Percentiles rank a stretch among this genome's conserved stretches.
Conservation (phyloP, 2,329 filamentous ascomycete species). For the Fragosphaeria purpurea region DNA sequence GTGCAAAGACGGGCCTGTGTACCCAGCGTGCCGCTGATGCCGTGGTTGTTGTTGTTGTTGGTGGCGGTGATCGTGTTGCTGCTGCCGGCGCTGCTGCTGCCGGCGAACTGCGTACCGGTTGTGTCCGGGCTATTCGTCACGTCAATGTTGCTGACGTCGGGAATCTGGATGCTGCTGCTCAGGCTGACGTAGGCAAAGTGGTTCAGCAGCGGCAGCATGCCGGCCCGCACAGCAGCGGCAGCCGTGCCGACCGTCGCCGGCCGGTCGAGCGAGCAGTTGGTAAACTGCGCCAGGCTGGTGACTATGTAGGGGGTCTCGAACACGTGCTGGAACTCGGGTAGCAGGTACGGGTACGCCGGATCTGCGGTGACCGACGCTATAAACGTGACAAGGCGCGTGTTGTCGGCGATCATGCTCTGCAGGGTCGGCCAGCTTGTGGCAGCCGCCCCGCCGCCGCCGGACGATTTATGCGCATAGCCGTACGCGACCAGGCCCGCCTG, state of each 20-base stretch:
- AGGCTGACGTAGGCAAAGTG: slow-evolving; percentile 62
- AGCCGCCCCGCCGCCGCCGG: no score
- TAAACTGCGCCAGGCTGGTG: slow-evolving; percentile 49
- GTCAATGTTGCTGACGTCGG: slow-evolving; percentile 48
- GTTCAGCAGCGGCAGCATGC: slow-evolving; percentile 64
- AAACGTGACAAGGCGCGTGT: slow-evolving; percentile 59
- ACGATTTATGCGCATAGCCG: slow-evolving; percentile 45
- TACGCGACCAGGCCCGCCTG: slow-evolving; percentile 50
- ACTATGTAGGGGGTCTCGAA: slow-evolving; percentile 68
- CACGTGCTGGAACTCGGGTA: slow-evolving; percentile 54
- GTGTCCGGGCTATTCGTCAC: slow-evolving; percentile 57
- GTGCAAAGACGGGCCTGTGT: slow-evolving; percentile 44
- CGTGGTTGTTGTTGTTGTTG: not conserved
- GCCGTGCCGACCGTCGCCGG: slow-evolving; percentile 43
- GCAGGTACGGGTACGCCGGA: slow-evolving; percentile 42
- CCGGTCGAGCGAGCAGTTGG: slow-evolving; percentile 58
- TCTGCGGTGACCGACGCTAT: slow-evolving; percentile 44
- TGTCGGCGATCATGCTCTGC: slow-evolving; percentile 53
- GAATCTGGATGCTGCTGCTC: slow-evolving; percentile 46
- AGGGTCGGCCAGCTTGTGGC: slow-evolving; percentile 56
- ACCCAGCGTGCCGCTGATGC: slow-evolving; percentile 41
- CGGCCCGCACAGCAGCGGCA: slow-evolving; percentile 42
- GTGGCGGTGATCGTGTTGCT: slow-evolving; percentile 29
- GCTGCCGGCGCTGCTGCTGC: not conserved
- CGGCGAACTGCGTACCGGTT: slow-evolving; percentile 13